phyloP scores from a whole-genome alignment of 202 grass and related monocot genomes.

The Schoenoplectus tabernaemontani region DNA sequence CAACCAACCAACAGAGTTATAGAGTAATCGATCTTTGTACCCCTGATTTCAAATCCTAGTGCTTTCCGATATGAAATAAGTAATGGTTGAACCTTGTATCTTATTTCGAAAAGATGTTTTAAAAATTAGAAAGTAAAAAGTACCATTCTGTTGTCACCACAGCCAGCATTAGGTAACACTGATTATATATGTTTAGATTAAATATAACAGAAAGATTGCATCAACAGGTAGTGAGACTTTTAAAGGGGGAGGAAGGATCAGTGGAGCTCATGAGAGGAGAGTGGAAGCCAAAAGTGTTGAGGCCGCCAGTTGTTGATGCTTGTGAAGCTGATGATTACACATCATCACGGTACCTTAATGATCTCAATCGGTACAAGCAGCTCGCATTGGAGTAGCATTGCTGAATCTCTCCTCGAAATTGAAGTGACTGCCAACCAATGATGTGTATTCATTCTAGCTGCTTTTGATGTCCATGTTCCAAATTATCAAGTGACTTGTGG shows the following conservation, averaged over 20 bases:
- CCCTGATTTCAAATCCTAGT: not conserved
- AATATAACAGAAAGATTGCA: not conserved
- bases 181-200: not conserved
- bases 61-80: not conserved
- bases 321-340: constrained; percentile 88
- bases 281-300: constrained; percentile 36
- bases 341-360: constrained; percentile 69
- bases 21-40: not conserved
- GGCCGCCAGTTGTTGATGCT: constrained; percentile 55
- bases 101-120: not conserved
- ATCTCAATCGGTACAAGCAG: constrained; percentile 91
- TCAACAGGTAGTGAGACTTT: constrained; percentile 57
- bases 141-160: not conserved
- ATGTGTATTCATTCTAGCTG: not conserved
- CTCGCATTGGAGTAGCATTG: constrained; percentile 84
- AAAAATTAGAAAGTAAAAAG: not conserved
- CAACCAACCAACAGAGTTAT: not conserved
- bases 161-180: not conserved
- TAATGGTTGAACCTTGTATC: not conserved
- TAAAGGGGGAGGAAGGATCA: constrained; percentile 51
- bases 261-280: constrained; percentile 39
- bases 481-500: not conserved
- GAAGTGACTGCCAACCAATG: not conserved
- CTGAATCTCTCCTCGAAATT: not conserved
- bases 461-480: not conserved